Evolutionary conservation across 108 stramenopile species (phyloP).

Genomic region (Poteriospumella lacustris): DNA sequence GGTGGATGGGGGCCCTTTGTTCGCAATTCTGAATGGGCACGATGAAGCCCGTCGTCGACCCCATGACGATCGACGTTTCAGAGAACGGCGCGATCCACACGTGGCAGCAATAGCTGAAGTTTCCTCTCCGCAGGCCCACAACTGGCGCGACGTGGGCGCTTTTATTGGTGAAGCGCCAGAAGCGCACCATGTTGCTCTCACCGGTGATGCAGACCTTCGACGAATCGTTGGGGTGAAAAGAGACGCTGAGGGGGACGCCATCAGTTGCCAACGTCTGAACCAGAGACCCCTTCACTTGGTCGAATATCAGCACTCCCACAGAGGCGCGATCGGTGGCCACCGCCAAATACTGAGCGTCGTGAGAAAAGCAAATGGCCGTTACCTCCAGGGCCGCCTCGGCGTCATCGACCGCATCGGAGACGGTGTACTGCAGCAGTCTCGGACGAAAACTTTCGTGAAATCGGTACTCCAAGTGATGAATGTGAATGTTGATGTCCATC

Average conservation of each 20-base stretch:
- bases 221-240: slow-evolving; percentile 1
- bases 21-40: slow-evolving; percentile 8
- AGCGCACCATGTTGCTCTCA: not conserved
- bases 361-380: slow-evolving; percentile 5
- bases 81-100: not conserved
- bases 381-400: too few species aligned
- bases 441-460: too few species aligned
- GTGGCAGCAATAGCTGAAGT: slow-evolving; percentile 1
- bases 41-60: not conserved
- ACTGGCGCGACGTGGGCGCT: not conserved
- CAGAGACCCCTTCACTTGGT: not conserved
- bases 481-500: too few species aligned
- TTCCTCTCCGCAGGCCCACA: not conserved
- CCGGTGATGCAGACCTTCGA: not conserved
- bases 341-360: not conserved
- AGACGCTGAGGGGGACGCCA: not conserved
- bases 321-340: not conserved
- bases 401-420: too few species aligned
- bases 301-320: slow-evolving; percentile 19
- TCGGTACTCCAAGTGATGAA: too few species aligned
- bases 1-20: not conserved
- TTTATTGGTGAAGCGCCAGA: slow-evolving; percentile 12
- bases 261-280: not conserved
- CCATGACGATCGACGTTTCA: not conserved
- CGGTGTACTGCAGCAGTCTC: too few species aligned